Conservation (phyloP, 2,329 filamentous ascomycete genomes). For the Acephala macrosclerotiorum region DNA sequence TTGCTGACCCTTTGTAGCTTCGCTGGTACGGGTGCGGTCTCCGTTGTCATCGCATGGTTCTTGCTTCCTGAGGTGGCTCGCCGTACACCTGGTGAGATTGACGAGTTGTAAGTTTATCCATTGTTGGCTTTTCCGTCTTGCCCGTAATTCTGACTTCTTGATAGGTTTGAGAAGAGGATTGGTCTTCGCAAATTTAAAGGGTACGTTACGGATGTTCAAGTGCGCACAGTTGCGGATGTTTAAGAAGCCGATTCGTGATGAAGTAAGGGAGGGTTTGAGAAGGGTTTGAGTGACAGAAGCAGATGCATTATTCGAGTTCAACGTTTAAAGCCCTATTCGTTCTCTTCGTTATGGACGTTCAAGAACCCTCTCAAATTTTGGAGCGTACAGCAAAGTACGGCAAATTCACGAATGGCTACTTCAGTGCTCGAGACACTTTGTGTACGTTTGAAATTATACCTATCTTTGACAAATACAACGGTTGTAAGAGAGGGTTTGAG, state of each 20-base stretch:
- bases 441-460: too few relatives aligned
- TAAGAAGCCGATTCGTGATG: background rate
- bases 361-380: too few relatives aligned
- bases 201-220: constrained; percentile 47
- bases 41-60: constrained; percentile 47
- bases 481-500: too few relatives aligned
- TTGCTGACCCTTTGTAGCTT: constrained; percentile 38
- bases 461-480: too few relatives aligned
- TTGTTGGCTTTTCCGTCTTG: background rate
- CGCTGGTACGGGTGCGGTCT: constrained; percentile 44
- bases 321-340: too few relatives aligned
- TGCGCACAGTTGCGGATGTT: constrained; percentile 17
- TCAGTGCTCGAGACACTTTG: too few relatives aligned
- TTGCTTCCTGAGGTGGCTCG: constrained; percentile 48
- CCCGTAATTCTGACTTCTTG: background rate
- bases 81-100: constrained; percentile 48
- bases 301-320: too few relatives aligned
- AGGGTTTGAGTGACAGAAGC: too few relatives aligned
- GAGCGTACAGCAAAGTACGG: too few relatives aligned
- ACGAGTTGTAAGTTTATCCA: constrained; percentile 46
- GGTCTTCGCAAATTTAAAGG: constrained; percentile 47
- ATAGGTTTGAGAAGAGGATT: constrained; percentile 46
- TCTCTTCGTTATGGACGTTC: too few relatives aligned
- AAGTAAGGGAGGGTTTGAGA: too few relatives aligned
- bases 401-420: too few relatives aligned